These are phyloP conservation scores for Lodderomyces orthopsilosis DNA, from an alignment of 1,139 yeast genomes.

Conservation along the genomic window DNA sequence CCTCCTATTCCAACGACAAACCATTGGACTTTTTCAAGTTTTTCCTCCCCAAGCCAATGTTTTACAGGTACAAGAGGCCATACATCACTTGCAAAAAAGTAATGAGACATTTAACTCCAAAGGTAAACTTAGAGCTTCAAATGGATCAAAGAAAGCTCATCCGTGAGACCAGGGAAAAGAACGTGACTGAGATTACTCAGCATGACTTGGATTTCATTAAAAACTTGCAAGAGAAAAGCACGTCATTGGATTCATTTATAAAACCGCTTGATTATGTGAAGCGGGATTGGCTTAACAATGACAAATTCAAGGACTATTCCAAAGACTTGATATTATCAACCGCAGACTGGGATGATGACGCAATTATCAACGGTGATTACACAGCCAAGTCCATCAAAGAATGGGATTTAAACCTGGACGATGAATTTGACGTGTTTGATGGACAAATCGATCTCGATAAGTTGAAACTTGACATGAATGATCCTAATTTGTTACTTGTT, in stretches of 20 bases:
- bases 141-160: constrained; percentile 44
- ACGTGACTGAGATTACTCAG: constrained; percentile 20
- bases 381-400: constrained; percentile 15
- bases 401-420: constrained; percentile 4
- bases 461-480: constrained; percentile 78
- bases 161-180: constrained; percentile 4
- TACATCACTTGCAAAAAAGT: constrained; percentile 36
- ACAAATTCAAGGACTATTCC: constrained; percentile 41
- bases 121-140: constrained; percentile 45
- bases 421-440: constrained; percentile 62
- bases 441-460: constrained; percentile 54
- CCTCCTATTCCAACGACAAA: constrained; percentile 55
- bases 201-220: constrained; percentile 32
- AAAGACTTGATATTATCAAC: constrained; percentile 69
- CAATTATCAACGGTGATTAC: constrained; percentile 48
- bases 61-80: constrained; percentile 53
- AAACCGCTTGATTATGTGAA: constrained; percentile 33
- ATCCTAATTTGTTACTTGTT: constrained; percentile 70
- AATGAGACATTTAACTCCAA: constrained; percentile 61
- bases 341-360: constrained; percentile 81
- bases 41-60: constrained; percentile 61
- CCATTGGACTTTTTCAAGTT: constrained; percentile 65
- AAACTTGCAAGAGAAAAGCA: constrained; percentile 22
- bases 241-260: constrained; percentile 18
- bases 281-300: constrained; percentile 37